Evolutionary conservation across 192 early-diverging fungal genomes (phyloP).

Genomic region (Coemansia furcata): DNA sequence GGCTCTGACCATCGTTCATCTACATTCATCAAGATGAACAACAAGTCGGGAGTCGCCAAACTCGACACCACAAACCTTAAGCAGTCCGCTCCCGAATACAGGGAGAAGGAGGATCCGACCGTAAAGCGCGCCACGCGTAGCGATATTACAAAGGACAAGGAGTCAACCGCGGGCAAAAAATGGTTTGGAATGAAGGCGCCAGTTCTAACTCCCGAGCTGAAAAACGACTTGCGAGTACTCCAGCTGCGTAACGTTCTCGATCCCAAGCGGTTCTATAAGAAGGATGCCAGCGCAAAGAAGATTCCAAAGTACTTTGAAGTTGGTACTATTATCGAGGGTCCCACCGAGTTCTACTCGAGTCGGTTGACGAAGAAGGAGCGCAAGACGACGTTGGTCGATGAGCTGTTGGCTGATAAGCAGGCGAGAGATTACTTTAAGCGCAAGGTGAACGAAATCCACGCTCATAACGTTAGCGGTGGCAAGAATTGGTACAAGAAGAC

Average conservation of each 20-base stretch:
- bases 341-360: constrained; percentile 84
- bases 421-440: constrained; percentile 82
- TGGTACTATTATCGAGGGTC: constrained; percentile 87
- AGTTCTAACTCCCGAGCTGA: constrained; percentile 82
- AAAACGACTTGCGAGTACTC: constrained; percentile 85
- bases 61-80: constrained; percentile 16
- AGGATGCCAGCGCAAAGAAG: constrained; percentile 58
- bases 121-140: constrained; percentile 21
- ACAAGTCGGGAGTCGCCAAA: constrained; percentile 24
- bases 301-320: constrained; percentile 93
- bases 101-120: constrained; percentile 31
- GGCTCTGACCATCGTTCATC: background rate
- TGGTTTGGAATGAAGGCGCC: constrained; percentile 93
- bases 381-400: constrained; percentile 79
- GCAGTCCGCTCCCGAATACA: background rate
- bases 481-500: constrained; percentile 32
- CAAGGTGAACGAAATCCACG: constrained; percentile 79
- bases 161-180: constrained; percentile 36
- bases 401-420: constrained; percentile 77
- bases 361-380: constrained; percentile 87
- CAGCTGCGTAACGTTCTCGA: constrained; percentile 85
- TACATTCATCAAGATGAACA: constrained; percentile 12
- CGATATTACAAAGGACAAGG: constrained; percentile 18
- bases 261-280: constrained; percentile 90
- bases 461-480: constrained; percentile 40